A percentile compares a stretch with the other conserved stretches of the same genome.
Evolutionary conservation across 169 alveolate species (phyloP).

Genomic region (Theileria equi): DNA sequence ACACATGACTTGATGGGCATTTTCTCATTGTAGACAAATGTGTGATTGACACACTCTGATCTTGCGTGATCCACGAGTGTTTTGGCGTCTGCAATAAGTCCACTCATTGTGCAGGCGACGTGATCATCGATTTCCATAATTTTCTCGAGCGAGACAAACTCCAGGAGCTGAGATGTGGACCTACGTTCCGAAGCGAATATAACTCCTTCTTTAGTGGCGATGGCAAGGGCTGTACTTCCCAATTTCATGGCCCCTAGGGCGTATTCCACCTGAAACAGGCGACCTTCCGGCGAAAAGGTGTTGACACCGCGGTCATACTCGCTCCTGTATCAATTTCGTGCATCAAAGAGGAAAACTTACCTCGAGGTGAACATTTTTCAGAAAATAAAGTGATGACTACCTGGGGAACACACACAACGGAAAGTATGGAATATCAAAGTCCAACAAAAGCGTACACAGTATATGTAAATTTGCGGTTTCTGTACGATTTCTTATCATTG

Average conservation of each 20-base stretch:
- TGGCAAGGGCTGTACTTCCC: conserved; percentile 99
- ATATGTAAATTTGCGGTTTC: too few species aligned
- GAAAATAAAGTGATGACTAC: neutral
- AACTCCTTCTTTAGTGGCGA: conserved; percentile 93
- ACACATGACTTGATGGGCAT: conserved; percentile 88
- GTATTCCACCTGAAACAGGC: conserved; percentile 94
- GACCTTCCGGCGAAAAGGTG: conserved; percentile 98
- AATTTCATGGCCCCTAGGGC: conserved; percentile 94
- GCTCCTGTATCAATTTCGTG: conserved; percentile 73
- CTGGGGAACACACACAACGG: too few species aligned
- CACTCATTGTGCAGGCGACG: conserved; percentile 96
- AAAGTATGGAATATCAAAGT: too few species aligned
- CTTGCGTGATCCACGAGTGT: conserved; percentile 97
- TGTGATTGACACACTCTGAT: conserved; percentile 94
- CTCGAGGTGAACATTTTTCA: conserved; percentile 56
- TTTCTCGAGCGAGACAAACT: conserved; percentile 90
- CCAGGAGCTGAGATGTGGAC: conserved; percentile 86
- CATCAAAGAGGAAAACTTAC: conserved; percentile 10
- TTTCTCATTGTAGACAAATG: conserved; percentile 92
- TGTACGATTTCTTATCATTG: too few species aligned
- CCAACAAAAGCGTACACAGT: too few species aligned
- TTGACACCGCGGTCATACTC: conserved; percentile 98
- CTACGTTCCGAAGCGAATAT: conserved; percentile 95
- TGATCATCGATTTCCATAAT: conserved; percentile 92
- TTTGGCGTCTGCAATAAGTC: conserved; percentile 97